Base-by-base conservation (phyloP, 805 yeast genomes). In the Kodamaea leandrae region DNA sequence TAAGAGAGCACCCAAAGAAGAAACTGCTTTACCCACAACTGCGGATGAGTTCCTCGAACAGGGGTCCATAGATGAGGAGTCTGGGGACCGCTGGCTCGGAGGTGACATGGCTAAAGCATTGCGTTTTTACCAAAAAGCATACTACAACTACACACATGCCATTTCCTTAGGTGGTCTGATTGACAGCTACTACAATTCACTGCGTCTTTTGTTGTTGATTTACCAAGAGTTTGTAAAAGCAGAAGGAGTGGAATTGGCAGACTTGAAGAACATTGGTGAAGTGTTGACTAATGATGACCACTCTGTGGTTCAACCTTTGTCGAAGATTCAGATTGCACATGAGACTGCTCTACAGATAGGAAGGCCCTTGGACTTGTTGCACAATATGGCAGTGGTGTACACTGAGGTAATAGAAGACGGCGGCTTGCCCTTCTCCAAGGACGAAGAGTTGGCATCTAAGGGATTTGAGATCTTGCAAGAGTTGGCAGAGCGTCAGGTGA, bases 31-130 rank as follows among this genome's bases (percentile, higher is more conserved):
- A 8, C 73, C 74, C 4, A 56, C 61, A 4, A 70, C 79, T 1
- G 68, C 74, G 0, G 77, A 75, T 23, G 86, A 80, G 3, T 72
- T 52, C 39, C 65, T 81, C n/a, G 79, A 76, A 23, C 62, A 62
- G 37, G 91, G 80, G 1, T 68, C 80, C 1, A 65, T 64, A 8
- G 80, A 77, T 41, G 91, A 83, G 53, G 90, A 83, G 44, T 72
- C 77, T n/a, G 91, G 87, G 0, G 90, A 83, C 52, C 58, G 90
- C 35, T 84, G 89, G 88, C 55, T 78, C 4, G 66, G 77, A 1
- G 78, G 86, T 0, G 90, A 83, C 50, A 55, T 82, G 4, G 63
- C 83, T 8, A 83, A 84, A 48, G 76, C 82, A 0, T 57, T 83
- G 9, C 57, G 90, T 28, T 82, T 82, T 48, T 83, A 82, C 54